Evolutionary conservation across 2,329 filamentous ascomycete genomes (phyloP).

Genomic region (Diaporthe humulicola): DNA sequence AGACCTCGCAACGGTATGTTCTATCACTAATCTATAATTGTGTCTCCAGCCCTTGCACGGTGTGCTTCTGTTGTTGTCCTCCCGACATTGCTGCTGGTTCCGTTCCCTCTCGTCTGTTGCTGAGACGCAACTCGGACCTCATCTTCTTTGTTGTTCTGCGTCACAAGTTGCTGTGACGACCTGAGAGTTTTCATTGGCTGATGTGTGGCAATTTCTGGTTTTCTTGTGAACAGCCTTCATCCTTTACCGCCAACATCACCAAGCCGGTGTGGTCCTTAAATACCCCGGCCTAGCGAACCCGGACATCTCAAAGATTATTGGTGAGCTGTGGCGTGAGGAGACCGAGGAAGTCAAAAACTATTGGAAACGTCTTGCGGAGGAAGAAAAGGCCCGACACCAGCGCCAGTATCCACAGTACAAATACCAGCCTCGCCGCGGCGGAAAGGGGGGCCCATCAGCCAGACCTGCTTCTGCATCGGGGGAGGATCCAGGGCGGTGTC

Average conservation of each 20-base stretch:
- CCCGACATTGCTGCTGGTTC: constrained; percentile 17
- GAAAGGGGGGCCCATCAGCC: constrained; percentile 48
- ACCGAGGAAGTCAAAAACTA: constrained; percentile 80
- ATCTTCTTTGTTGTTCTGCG: constrained; percentile 38
- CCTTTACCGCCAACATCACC: constrained; percentile 93
- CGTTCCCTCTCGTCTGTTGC: constrained; percentile 36
- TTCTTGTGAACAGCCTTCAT: constrained; percentile 82
- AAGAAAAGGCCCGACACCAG: constrained; percentile 92
- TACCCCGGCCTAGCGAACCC: constrained; percentile 94
- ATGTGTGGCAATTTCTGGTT: constrained; percentile 23
- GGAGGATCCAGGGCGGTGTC: constrained; percentile 71
- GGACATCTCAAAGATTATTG: constrained; percentile 97
- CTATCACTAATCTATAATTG: constrained; percentile 35
- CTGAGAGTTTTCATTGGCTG: constrained; percentile 26
- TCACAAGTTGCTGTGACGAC: constrained; percentile 32
- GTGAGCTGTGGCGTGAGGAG: constrained; percentile 89
- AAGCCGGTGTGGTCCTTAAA: constrained; percentile 82
- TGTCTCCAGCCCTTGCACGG: constrained; percentile 37
- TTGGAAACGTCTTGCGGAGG: constrained; percentile 92
- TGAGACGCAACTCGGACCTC: constrained; percentile 39
- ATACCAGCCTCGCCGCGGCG: constrained; percentile 85
- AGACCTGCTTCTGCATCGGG: constrained; percentile 52
- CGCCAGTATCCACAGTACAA: constrained; percentile 93
- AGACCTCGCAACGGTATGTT: constrained; percentile 70
- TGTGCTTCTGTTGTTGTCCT: constrained; percentile 34